Base-by-base conservation (phyloP, 1,139 yeast species). In the Blastobotrys aristatus region DNA sequence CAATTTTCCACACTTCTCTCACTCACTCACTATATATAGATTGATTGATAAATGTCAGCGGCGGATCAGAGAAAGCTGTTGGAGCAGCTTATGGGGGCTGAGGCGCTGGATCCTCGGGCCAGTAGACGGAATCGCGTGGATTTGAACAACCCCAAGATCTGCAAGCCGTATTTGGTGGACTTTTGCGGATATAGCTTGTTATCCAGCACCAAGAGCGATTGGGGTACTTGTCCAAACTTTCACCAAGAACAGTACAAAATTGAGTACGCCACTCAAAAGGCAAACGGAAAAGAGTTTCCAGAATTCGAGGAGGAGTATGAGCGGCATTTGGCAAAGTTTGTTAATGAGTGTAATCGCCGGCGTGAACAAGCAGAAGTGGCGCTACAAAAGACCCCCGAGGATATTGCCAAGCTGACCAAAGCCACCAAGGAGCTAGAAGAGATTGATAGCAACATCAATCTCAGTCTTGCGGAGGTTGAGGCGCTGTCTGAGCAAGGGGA, bases 131-230 rank as follows among this genome's bases (percentile, higher is more conserved):
- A 60, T 49, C 54, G 71, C 57, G 54, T 63, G 22, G 59, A 65
- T 40, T 67, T 89, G 58, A 73, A 79, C 24, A 85, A 83, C 52
- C 78, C 82, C 16, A 71, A 79, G 42, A 81, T 89, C 11, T 90
- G 97, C 64, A 84, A 85, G 61, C 74, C 87, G 24, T 90, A 82
- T 63, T 65, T 92, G 14, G 88, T 88, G 6, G 96, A 95, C 1
- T 77, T 79, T n/a, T 90, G 97, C 59, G 94, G 96, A 0, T 86
- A 85, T 63, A 96, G 89, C 57, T 64, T 90, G 49, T 84, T 90
- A 60, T 76, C 76, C 14, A 88, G 88, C 4, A 86, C 97, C 14
- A 89, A 88, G 64, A 87, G 85, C 61, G 89, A 85, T 61, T 64
- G 86, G 51, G 96, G 97, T 0, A 75, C 75, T 49, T 90, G 97